Conservation (phyloP, 2,329 filamentous ascomycete species). For the Pseudocercospora fuligena region DNA sequence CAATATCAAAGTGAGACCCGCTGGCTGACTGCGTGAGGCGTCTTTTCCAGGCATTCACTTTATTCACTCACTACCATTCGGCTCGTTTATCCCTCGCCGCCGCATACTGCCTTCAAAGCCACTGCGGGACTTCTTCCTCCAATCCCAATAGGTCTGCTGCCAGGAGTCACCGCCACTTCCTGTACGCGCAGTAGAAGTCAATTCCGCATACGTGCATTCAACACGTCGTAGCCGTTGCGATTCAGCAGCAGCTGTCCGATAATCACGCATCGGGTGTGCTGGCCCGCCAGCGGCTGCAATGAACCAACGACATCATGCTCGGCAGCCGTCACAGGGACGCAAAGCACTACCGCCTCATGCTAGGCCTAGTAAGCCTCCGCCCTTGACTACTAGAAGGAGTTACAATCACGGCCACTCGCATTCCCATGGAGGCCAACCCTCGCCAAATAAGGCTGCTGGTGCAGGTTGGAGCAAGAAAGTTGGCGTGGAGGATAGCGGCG, state of each 20-base stretch:
- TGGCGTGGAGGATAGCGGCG: conserved; percentile 20
- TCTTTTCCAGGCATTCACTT: neutral
- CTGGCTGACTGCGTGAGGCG: conserved; percentile 8
- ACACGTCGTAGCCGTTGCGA: conserved; percentile 8
- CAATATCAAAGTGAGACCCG: neutral
- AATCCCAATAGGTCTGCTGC: neutral
- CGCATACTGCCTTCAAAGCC: neutral
- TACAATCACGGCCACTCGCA: conserved; percentile 31
- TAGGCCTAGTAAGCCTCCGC: conserved; percentile 31
- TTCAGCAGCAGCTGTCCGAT: neutral
- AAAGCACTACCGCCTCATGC: conserved; percentile 35
- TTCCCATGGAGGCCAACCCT: conserved; percentile 17
- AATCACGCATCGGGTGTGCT: conserved; percentile 14
- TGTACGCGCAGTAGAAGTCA: neutral
- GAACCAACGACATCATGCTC: conserved; percentile 34
- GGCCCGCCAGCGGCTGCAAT: conserved; percentile 26
- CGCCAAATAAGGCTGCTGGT: conserved; percentile 20
- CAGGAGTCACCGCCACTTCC: conserved; percentile 8
- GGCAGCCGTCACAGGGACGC: conserved; percentile 35
- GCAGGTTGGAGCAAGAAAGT: conserved; percentile 30
- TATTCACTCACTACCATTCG: neutral
- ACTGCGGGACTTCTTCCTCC: neutral
- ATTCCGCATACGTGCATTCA: neutral
- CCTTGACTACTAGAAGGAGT: conserved; percentile 31
- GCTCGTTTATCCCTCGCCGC: neutral